phyloP scores from a whole-genome alignment of 331 rosid genomes.

The Prunus yedoensis region DNA sequence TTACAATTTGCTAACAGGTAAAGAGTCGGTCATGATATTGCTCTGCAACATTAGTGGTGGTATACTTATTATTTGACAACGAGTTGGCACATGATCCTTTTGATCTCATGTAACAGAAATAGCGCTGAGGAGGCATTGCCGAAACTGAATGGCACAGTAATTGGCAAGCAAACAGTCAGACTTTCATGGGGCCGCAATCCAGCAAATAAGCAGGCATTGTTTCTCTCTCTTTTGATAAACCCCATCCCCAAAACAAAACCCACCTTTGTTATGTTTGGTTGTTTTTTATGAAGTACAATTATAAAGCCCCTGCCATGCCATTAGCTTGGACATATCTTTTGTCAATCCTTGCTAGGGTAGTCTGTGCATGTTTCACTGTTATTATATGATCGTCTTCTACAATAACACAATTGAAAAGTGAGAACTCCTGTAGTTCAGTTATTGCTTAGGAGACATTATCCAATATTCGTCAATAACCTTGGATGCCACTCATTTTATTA shows the following conservation, averaged over 20 bases:
- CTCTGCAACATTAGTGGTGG: background rate
- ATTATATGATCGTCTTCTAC: no score
- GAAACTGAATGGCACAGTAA: conserved; percentile 68
- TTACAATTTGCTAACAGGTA: conserved; percentile 89
- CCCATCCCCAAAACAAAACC: background rate
- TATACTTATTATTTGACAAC: conserved; percentile 4
- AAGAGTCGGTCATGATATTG: background rate
- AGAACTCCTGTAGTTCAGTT: background rate
- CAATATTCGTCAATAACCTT: background rate
- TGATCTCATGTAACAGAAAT: conserved; percentile 52
- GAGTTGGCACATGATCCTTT: conserved; percentile 17
- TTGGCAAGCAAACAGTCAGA: conserved; percentile 91
- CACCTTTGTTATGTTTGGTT: background rate
- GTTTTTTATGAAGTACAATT: background rate
- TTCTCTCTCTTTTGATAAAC: background rate
- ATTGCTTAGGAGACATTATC: background rate
- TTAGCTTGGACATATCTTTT: background rate
- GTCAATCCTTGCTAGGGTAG: no score
- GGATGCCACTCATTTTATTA: background rate
- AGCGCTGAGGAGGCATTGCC: conserved; percentile 91
- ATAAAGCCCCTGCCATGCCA: background rate
- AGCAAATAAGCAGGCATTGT: conserved; percentile 83
- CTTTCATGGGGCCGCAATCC: conserved; percentile 99
- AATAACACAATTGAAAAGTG: background rate
- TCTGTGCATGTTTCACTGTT: background rate